Base-by-base conservation (phyloP, 2,329 filamentous ascomycete genomes). In the Sphaerostilbella broomeana region DNA sequence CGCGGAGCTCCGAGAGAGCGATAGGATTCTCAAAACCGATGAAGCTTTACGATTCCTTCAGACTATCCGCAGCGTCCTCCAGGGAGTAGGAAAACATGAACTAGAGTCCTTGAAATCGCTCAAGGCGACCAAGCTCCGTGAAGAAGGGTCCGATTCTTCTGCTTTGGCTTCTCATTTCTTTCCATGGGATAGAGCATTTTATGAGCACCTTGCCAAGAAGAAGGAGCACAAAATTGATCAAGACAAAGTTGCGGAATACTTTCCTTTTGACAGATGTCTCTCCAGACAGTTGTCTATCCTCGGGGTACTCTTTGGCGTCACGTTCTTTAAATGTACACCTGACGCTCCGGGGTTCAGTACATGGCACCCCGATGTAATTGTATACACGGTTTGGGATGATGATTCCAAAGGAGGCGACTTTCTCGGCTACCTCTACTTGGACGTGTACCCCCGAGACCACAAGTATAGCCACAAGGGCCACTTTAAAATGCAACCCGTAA, bases 381-480 rank as follows among this genome's bases (percentile, higher is more conserved):
- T 86, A 38, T 87, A 85, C 62, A 80, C 77, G 35, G 83, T 87
- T 5, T 86, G 83, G 81, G 73, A 87, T 50, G 79, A 85, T 47
- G 72, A 73, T 40, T 68, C 68, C 4, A 78, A 82, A 53, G 81
- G 81, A 20, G 68, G 70, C 34, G 74, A 69, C 21, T 87, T 88
- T 49, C 78, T 85, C 4, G 83, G 83, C 25, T 87, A 86, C 55
- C 69, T 87, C 18, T 87, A 87, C 58, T 72, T 88, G 8, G 83
- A 88, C 60, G 68, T 86, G 13, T 80, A 83, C 58, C 83, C 82
- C 3, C 72, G 83, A 19, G 75, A 76, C 48, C 81, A 82, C 54
- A 87, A 88, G 59, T 87, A 87, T 55, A 80, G 81, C n/a, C 83
- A 87, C 50, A 81, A 81, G 2, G 82, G 83, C 47, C 86, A 86